Percentiles rank a stretch among this genome's conserved stretches.
Conservation (phyloP, 371 early-diverging fungal genomes). For the Mortierella sp. region DNA sequence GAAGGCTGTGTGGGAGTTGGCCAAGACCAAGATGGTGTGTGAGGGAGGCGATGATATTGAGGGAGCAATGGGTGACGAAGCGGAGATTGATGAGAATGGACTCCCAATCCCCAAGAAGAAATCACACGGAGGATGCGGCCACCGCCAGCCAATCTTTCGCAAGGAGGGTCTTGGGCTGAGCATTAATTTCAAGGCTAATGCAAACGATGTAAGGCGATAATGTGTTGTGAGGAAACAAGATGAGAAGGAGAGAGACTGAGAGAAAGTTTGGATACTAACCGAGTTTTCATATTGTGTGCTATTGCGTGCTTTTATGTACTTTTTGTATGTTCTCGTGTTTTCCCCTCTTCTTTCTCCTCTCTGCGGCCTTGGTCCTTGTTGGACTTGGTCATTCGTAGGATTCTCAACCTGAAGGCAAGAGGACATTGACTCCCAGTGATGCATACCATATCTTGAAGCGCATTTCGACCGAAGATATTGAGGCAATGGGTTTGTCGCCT, state of each 20-base stretch:
- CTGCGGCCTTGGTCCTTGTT: no score
- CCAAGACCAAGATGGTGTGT: conserved; percentile 90
- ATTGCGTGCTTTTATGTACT: no score
- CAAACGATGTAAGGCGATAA: conserved; percentile 68
- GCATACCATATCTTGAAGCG: conserved; percentile 91
- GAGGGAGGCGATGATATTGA: conserved; percentile 81
- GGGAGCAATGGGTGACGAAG: conserved; percentile 58
- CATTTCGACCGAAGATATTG: conserved; percentile 92
- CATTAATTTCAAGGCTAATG: conserved; percentile 72
- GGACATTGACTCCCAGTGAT: conserved; percentile 83
- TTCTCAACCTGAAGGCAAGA: conserved; percentile 70
- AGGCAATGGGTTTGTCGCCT: conserved; percentile 92
- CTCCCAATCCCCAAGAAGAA: conserved; percentile 54
- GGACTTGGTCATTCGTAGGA: conserved; percentile 55
- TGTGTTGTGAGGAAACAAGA: background rate
- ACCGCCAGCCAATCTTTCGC: conserved; percentile 91
- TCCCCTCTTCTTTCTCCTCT: no score
- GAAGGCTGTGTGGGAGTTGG: conserved; percentile 93
- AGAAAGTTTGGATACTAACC: background rate
- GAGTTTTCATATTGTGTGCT: no score
- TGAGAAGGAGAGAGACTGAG: conserved; percentile 2
- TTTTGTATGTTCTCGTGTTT: no score
- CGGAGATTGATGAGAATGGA: conserved; percentile 41
- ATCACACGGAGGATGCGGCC: conserved; percentile 94
- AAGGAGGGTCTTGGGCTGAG: conserved; percentile 92